Percentiles rank a stretch among this genome's conserved stretches.
phyloP scores from a whole-genome alignment of 805 yeast species.

The Saccharomycopsis babjevae region DNA sequence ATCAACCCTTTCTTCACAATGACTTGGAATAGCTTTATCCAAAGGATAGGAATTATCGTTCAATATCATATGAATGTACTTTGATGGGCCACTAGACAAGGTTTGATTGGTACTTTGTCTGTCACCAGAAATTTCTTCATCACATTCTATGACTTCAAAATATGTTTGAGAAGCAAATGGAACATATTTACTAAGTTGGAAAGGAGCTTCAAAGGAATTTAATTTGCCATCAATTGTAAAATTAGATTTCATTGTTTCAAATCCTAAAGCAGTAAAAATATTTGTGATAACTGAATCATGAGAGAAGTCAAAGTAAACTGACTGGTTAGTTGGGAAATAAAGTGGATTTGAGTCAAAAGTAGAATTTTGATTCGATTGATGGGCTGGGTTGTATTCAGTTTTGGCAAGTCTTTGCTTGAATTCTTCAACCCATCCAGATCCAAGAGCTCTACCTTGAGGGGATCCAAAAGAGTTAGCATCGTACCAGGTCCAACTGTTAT shows the following conservation, averaged over 20 bases:
- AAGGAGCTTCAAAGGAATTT: conserved; percentile 6
- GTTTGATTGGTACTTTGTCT: conserved; percentile 3
- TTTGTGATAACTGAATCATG: conserved; percentile 65
- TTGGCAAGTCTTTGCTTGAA: conserved; percentile 33
- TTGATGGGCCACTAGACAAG: conserved; percentile 1
- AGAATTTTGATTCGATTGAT: conserved; percentile 31
- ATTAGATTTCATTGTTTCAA: conserved; percentile 23
- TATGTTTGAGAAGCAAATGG: conserved; percentile 19
- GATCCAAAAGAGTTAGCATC: conserved; percentile 61
- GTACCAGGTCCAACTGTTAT: conserved; percentile 47
- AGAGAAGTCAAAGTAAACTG: conserved; percentile 58
- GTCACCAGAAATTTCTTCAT: conserved; percentile 18
- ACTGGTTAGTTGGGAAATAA: conserved; percentile 34
- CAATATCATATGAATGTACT: conserved; percentile 19
- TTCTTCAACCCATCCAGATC: conserved; percentile 44
- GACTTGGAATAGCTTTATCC: conserved; percentile 16
- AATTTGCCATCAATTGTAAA: conserved; percentile 9
- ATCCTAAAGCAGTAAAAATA: conserved; percentile 55
- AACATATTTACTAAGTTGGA: conserved; percentile 14
- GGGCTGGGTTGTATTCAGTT: conserved; percentile 31
- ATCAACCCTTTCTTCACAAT: conserved; percentile 19
- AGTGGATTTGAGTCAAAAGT: conserved; percentile 25
- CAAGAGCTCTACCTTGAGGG: conserved; percentile 45
- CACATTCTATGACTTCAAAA: conserved; percentile 20
- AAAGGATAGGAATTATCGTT: conserved; percentile 19